A percentile compares a stretch with the other conserved stretches of the same genome.
phyloP scores from a whole-genome alignment of 1,284 basidiomycete species.

The Tranzscheliella williamsii region DNA sequence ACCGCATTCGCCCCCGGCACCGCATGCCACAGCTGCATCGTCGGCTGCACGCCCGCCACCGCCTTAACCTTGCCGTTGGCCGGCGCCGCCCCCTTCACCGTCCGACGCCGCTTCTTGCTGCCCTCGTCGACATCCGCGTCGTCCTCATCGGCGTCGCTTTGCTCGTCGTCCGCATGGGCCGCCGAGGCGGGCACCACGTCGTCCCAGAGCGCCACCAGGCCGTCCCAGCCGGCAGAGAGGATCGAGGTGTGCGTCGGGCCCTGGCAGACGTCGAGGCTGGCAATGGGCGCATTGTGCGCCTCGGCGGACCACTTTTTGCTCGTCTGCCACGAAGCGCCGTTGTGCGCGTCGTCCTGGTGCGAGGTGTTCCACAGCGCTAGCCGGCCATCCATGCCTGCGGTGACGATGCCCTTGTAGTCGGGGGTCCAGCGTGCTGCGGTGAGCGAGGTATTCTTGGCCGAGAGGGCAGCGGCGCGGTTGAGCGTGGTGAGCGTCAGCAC shows the following conservation, averaged over 20 bases:
- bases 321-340: slow-evolving; percentile 7
- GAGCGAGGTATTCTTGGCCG: slow-evolving; percentile 64
- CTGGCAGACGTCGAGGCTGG: slow-evolving; percentile 23
- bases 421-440: slow-evolving; percentile 72
- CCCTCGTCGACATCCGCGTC: slow-evolving; percentile 13
- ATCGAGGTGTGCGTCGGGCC: slow-evolving; percentile 15
- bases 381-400: slow-evolving; percentile 81
- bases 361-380: slow-evolving; percentile 49
- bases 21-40: slow-evolving; percentile 4
- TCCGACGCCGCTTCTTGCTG: slow-evolving; percentile 9
- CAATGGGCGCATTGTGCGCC: slow-evolving; percentile 38
- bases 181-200: slow-evolving; percentile 2
- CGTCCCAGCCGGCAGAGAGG: slow-evolving; percentile 53
- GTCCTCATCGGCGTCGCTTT: slow-evolving; percentile 7
- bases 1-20: slow-evolving; percentile 9
- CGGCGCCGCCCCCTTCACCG: too few species aligned
- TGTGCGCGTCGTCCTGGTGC: slow-evolving; percentile 1
- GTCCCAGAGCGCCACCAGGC: slow-evolving; percentile 51
- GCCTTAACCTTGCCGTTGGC: slow-evolving; percentile 8
- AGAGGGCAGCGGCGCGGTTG: slow-evolving; percentile 35
- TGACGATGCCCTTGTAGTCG: slow-evolving; percentile 64
- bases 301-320: slow-evolving; percentile 16
- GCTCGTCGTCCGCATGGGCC: slow-evolving; percentile 3
- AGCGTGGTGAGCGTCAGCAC: slow-evolving; percentile 39
- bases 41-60: neutral